A percentile compares a stretch with the other conserved stretches of the same genome.
These are phyloP conservation scores for Sporothrix dimorphospora DNA, from an alignment of 2,329 filamentous ascomycete genomes.

Conservation along the genomic window DNA sequence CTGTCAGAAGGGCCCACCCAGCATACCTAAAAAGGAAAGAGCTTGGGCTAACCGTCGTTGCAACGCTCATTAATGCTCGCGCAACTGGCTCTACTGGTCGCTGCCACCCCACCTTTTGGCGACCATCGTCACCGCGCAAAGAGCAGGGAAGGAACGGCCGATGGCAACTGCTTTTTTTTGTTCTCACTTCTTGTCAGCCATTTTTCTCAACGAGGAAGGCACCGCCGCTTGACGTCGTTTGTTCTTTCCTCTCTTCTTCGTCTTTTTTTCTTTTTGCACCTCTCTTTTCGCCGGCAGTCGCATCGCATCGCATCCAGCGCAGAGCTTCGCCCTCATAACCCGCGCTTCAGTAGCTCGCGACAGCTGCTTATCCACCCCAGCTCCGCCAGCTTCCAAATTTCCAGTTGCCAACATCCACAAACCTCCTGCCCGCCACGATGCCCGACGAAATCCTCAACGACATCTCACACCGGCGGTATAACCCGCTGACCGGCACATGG, in stretches of 20 bases:
- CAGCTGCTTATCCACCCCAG: background rate
- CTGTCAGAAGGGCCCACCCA: background rate
- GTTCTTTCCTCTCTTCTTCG: background rate
- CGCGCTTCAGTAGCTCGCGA: background rate
- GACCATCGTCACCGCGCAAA: slow-evolving; percentile 4
- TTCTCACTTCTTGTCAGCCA: background rate
- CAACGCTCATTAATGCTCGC: background rate
- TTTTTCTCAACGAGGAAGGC: slow-evolving; percentile 10
- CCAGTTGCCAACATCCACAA: background rate
- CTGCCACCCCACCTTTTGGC: slow-evolving; percentile 10
- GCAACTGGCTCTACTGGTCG: slow-evolving; percentile 12
- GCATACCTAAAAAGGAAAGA: slow-evolving; percentile 16
- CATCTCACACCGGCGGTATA: slow-evolving; percentile 94
- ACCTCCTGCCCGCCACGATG: slow-evolving; percentile 54
- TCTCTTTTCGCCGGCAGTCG: background rate
- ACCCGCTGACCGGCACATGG: slow-evolving; percentile 87
- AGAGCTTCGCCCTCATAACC: background rate
- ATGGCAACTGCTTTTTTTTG: background rate
- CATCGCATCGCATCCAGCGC: background rate
- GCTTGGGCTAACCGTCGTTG: background rate
- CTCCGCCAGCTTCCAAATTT: too few relatives aligned
- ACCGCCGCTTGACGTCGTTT: background rate
- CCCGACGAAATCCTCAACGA: slow-evolving; percentile 82
- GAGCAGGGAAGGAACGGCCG: slow-evolving; percentile 17
- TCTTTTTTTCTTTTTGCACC: background rate